A percentile compares a stretch with the other conserved stretches of the same genome.
phyloP scores from a whole-genome alignment of 441 rosid species.

The Lepidium campestre region DNA sequence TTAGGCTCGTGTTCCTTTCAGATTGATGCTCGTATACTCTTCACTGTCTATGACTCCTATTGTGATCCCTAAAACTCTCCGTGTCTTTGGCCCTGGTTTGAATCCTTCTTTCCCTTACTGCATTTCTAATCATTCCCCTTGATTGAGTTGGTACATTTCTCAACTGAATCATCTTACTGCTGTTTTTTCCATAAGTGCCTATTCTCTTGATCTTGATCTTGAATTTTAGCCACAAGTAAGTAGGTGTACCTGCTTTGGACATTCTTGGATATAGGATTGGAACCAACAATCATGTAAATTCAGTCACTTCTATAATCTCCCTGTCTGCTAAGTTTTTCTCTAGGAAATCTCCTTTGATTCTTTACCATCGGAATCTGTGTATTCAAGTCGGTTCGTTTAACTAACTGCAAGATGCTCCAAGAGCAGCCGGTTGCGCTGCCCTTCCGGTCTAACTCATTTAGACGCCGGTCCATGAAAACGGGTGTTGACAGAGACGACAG shows the following conservation, averaged over 20 bases:
- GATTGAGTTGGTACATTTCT: constrained; percentile 38
- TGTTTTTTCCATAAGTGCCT: not conserved
- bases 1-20: not conserved
- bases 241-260: not conserved
- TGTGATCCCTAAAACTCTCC: constrained; percentile 39
- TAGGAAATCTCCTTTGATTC: not conserved
- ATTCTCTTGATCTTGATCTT: not conserved
- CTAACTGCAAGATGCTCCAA: constrained; percentile 33
- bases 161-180: constrained; percentile 6
- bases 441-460: constrained; percentile 38
- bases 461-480: constrained; percentile 41
- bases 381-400: not conserved
- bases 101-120: constrained; percentile 77
- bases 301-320: not conserved
- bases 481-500: constrained; percentile 58
- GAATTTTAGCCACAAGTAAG: not conserved
- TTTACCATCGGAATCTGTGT: not conserved
- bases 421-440: constrained; percentile 13
- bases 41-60: constrained; percentile 32
- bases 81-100: constrained; percentile 79
- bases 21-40: constrained; percentile 42
- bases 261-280: not conserved
- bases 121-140: constrained; percentile 55
- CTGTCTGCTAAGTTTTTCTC: not conserved
- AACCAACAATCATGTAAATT: constrained; percentile 20